Evolutionary conservation across 1,284 basidiomycete species (phyloP).

Genomic region (Boletus semigastroideus): DNA sequence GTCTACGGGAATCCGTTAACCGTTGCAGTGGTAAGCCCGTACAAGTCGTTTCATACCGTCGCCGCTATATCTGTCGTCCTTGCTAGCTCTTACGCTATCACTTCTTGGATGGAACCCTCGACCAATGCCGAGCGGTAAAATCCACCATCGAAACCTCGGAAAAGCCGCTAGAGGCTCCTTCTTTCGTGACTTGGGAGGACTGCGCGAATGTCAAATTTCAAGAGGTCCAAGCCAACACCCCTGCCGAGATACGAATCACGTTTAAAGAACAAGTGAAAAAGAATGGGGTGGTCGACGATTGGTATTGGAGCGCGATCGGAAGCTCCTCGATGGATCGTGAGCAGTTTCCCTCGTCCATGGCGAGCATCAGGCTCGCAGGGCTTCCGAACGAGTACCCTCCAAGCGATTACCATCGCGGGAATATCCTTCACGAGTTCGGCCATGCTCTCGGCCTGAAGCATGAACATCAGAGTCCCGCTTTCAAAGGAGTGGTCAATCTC

Average conservation of each 20-base stretch:
- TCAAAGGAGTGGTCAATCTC: neutral
- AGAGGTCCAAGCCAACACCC: too few relatives aligned
- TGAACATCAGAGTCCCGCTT: neutral
- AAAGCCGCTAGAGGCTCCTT: neutral
- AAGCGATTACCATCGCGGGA: neutral
- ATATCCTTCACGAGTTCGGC: neutral
- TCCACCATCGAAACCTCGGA: neutral
- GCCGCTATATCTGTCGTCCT: too few relatives aligned
- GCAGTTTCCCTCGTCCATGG: rapidly evolving
- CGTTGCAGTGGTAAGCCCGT: neutral
- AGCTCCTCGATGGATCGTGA: too few relatives aligned
- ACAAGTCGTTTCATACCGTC: neutral
- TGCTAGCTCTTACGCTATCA: neutral
- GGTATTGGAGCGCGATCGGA: too few relatives aligned
- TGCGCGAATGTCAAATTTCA: neutral
- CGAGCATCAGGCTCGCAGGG: neutral
- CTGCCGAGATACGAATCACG: neutral
- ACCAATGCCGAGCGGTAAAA: too few relatives aligned
- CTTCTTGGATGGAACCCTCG: neutral
- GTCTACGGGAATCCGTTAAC: neutral
- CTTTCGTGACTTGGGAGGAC: neutral
- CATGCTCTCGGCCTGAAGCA: neutral
- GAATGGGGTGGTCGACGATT: too few relatives aligned
- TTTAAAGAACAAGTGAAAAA: neutral
- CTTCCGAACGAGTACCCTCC: neutral